phyloP scores from a whole-genome alignment of 2,329 filamentous ascomycete species.

The Penicillium sclerotigenum region DNA sequence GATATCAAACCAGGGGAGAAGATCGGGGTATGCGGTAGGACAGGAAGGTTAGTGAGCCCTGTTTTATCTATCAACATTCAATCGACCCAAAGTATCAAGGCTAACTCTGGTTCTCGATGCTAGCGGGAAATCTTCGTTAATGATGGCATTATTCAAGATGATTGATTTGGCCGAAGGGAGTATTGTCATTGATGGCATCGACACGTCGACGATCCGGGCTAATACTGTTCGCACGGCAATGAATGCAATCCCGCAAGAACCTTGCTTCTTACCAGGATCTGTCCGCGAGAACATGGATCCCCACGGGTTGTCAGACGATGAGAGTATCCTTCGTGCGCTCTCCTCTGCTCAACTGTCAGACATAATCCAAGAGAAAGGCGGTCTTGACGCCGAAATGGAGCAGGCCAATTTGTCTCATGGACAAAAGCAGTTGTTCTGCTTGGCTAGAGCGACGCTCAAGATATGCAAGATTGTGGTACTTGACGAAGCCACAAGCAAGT shows the following conservation, averaged over 20 bases:
- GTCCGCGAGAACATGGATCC: conserved; percentile 6
- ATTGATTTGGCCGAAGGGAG: background rate
- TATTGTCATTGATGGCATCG: background rate
- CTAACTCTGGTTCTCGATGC: no score
- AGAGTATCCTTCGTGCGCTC: background rate
- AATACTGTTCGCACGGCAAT: background rate
- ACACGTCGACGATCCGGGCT: background rate
- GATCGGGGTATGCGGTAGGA: background rate
- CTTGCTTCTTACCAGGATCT: conserved; percentile 1
- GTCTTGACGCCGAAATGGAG: background rate
- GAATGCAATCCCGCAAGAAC: background rate
- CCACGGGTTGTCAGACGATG: background rate
- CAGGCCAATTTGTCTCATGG: background rate
- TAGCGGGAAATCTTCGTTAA: background rate
- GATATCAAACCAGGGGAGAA: background rate
- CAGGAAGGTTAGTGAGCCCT: background rate
- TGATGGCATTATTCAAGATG: background rate
- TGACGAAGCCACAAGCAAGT: background rate
- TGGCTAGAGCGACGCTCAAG: background rate
- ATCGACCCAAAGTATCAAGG: no score
- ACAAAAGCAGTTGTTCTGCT: background rate
- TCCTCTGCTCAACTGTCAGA: background rate
- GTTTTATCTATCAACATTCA: no score
- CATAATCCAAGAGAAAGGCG: background rate
- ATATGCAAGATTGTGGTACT: background rate